Base-by-base conservation (phyloP, 768 basidiomycete genomes). In the Russula earlei region DNA sequence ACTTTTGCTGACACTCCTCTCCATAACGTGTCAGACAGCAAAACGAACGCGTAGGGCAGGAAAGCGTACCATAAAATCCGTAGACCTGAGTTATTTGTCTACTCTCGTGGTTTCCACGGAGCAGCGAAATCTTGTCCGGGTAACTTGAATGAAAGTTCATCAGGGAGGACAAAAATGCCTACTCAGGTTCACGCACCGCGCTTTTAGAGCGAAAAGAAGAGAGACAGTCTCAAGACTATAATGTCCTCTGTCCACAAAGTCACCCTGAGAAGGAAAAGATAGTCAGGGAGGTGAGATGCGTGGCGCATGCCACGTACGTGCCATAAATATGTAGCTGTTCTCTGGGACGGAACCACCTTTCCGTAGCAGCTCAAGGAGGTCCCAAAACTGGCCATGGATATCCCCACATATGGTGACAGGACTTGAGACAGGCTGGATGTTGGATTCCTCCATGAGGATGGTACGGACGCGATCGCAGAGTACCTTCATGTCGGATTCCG, bases 1-100 rank as follows among this genome's bases (percentile, higher is more conserved):
- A 98, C 69, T 97, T 98, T 70, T 92, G 91, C 70, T 96, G 93
- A 65, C 95, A 97, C 71, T 98, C 95, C 67, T 96, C 94, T 90
- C 60, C 33, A 49, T 12, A 38, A 49, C 36, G 55, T 52, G 37
- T 56, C 17, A 49, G 55, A 56, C 29, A 47, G 50, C 37, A 44
- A 41, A 40, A n/a, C 12, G 31, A 29, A 37, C 25, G 50, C 22
- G 38, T n/a, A 50, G 6, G 44, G 11, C 11, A 8, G 19, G 25
- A 48, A 10, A 27, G 52, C 83, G 59, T 55, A 93, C 93, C 93
- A 67, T 96, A 97, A 69, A 96, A 97, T n/a, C 94, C 95, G 57
- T 97, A 97, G 2, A 93, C 95, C 65, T 98, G 95, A 4, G 95
- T 98, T 63, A 98, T 98, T 69, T 98, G 95, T 60, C 95, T 75